Evolutionary conservation across 2,329 filamentous ascomycete genomes (phyloP).

Genomic region (Aspergillus pseudotamarii): DNA sequence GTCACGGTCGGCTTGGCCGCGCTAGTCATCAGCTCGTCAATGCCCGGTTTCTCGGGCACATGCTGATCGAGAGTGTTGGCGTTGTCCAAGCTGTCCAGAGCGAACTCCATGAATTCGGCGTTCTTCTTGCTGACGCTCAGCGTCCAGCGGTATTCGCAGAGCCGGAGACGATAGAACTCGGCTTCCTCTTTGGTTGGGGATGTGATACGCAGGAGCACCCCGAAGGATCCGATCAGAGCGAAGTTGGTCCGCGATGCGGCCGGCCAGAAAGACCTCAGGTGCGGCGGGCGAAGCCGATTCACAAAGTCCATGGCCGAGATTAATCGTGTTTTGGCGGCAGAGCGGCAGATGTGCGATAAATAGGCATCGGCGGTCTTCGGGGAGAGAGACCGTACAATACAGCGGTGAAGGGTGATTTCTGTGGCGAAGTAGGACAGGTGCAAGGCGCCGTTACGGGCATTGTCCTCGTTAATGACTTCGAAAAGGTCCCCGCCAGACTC

Average conservation of each 20-base stretch:
- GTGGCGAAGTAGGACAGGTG: slow-evolving; percentile 92
- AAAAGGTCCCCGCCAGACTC: slow-evolving; percentile 51
- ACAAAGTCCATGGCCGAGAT: slow-evolving; percentile 98
- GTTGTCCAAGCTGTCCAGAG: slow-evolving; percentile 77
- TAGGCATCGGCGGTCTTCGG: slow-evolving; percentile 69
- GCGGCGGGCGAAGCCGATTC: slow-evolving; percentile 82
- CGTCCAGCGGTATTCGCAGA: slow-evolving; percentile 94
- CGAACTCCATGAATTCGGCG: slow-evolving; percentile 59
- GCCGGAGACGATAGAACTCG: slow-evolving; percentile 82
- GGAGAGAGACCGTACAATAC: slow-evolving; percentile 80
- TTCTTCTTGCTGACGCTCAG: slow-evolving; percentile 81
- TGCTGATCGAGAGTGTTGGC: slow-evolving; percentile 69
- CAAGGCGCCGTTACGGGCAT: slow-evolving; percentile 65
- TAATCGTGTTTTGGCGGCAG: slow-evolving; percentile 87
- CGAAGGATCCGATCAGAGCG: slow-evolving; percentile 91
- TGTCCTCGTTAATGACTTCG: slow-evolving; percentile 44
- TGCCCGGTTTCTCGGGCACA: slow-evolving; percentile 70
- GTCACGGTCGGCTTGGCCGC: slow-evolving; percentile 29
- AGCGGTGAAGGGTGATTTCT: slow-evolving; percentile 88
- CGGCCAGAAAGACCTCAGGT: slow-evolving; percentile 86
- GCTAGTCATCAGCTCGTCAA: slow-evolving; percentile 49
- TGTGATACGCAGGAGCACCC: slow-evolving; percentile 85
- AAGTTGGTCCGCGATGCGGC: slow-evolving; percentile 67
- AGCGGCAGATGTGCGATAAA: slow-evolving; percentile 87
- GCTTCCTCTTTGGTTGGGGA: slow-evolving; percentile 85